A percentile compares a stretch with the other conserved stretches of the same genome.
Conservation (phyloP, 2,329 filamentous ascomycete genomes). For the Aspergillus neotritici region DNA sequence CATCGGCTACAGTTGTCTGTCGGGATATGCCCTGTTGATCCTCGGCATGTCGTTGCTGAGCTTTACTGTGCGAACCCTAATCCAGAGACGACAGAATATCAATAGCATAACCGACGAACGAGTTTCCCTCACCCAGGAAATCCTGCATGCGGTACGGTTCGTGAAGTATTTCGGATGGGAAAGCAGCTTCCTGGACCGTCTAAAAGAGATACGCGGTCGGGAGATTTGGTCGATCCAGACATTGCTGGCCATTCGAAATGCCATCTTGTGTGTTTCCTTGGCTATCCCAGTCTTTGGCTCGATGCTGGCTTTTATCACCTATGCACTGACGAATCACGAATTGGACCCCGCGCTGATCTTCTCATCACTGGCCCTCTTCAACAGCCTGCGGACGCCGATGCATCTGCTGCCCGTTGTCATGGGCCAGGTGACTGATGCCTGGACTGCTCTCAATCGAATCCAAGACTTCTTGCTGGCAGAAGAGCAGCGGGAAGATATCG, state of each 20-base stretch:
- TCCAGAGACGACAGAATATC: conserved; percentile 69
- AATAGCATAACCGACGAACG: conserved; percentile 93
- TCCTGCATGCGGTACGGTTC: conserved; percentile 82
- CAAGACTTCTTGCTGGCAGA: conserved; percentile 84
- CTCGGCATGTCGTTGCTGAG: conserved; percentile 73
- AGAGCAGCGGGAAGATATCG: conserved; percentile 69
- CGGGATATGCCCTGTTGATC: conserved; percentile 77
- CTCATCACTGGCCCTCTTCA: conserved; percentile 90
- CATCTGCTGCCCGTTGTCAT: conserved; percentile 85
- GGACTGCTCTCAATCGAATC: conserved; percentile 75
- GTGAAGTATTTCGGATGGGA: conserved; percentile 99
- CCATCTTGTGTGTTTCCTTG: conserved; percentile 34
- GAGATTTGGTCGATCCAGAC: conserved; percentile 64
- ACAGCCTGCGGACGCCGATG: conserved; percentile 80
- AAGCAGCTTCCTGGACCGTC: conserved; percentile 70
- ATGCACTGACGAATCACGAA: conserved; percentile 56
- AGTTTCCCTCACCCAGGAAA: conserved; percentile 86
- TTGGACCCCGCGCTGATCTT: conserved; percentile 76
- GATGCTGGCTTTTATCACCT: conserved; percentile 90
- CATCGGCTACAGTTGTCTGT: conserved; percentile 79
- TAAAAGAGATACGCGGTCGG: conserved; percentile 65
- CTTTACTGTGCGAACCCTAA: conserved; percentile 68
- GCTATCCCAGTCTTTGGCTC: conserved; percentile 86
- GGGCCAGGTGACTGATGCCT: conserved; percentile 83
- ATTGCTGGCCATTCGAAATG: too few relatives aligned